These are phyloP conservation scores for Amanita rubescens DNA, from an alignment of 768 basidiomycete genomes.

Conservation along the genomic window DNA sequence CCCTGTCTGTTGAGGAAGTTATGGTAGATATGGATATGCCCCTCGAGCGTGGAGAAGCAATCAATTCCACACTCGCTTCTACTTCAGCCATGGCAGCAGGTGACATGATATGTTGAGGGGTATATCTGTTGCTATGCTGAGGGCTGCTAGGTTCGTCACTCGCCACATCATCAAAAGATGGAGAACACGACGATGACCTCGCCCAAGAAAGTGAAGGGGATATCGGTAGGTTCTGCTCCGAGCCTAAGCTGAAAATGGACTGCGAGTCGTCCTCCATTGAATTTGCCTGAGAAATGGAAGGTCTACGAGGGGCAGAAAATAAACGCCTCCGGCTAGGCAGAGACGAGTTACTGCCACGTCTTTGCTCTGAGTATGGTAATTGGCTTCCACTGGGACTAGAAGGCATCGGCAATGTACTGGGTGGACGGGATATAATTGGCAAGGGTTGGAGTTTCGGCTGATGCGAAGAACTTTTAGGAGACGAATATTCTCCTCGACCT, in stretches of 20 bases:
- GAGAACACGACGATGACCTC: constrained; percentile 17
- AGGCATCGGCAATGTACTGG: constrained; percentile 22
- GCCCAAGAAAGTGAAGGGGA: constrained; percentile 19
- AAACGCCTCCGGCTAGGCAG: constrained; percentile 43
- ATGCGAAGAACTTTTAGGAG: constrained; percentile 57
- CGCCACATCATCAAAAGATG: constrained; percentile 35
- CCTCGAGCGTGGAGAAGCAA: constrained; percentile 22
- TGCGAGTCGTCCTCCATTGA: constrained; percentile 44
- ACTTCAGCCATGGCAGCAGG: constrained; percentile 57
- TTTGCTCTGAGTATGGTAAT: constrained; percentile 16
- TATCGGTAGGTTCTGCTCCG: constrained; percentile 30
- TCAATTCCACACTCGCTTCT: constrained; percentile 41
- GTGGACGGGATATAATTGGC: constrained; percentile 30
- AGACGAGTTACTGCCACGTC: constrained; percentile 21
- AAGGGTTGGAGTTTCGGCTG: constrained; percentile 48
- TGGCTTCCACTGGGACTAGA: constrained; percentile 16
- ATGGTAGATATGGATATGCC: constrained; percentile 32
- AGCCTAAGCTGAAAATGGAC: constrained; percentile 47
- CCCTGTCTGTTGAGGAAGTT: constrained; percentile 20
- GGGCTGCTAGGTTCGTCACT: constrained; percentile 32
- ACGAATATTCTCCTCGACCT: constrained; percentile 24
- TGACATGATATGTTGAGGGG: constrained; percentile 60
- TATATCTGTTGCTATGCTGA: constrained; percentile 35
- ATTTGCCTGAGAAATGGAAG: constrained; percentile 40
- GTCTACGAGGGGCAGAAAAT: constrained; percentile 54